Conservation (phyloP, 306 rosid species). For the Vachellia collinsii region DNA sequence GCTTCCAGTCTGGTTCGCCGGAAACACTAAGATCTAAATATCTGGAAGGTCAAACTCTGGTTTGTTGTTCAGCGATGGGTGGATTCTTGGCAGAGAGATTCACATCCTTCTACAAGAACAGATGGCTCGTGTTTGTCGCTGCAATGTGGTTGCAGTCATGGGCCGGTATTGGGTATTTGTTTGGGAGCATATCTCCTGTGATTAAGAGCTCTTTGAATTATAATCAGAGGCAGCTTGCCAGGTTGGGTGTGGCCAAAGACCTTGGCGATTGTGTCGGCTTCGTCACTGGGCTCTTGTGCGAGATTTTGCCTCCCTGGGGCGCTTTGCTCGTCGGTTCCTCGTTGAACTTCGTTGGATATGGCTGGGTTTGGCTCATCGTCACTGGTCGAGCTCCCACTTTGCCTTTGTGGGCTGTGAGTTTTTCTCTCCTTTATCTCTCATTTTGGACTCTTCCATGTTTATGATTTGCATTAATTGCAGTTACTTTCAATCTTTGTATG, state of each 20-base stretch:
- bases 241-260: slow-evolving; percentile 87
- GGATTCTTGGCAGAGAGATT: slow-evolving; percentile 48
- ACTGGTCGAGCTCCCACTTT: slow-evolving; percentile 56
- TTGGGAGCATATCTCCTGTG: slow-evolving; percentile 85
- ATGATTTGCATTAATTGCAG: neutral
- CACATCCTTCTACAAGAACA: slow-evolving; percentile 48
- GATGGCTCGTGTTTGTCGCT: slow-evolving; percentile 92
- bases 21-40: neutral
- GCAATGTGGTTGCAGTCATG: slow-evolving; percentile 99
- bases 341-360: slow-evolving; percentile 77
- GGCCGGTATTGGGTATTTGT: slow-evolving; percentile 87
- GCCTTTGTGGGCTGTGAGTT: slow-evolving; percentile 89
- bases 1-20: neutral
- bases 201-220: slow-evolving; percentile 70
- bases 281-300: slow-evolving; percentile 75
- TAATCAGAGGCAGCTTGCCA: slow-evolving; percentile 72
- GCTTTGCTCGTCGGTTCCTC: slow-evolving; percentile 71
- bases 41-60: neutral
- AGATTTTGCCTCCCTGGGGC: slow-evolving; percentile 78
- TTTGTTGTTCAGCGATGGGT: slow-evolving; percentile 41
- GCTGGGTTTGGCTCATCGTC: slow-evolving; percentile 83
- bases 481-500: slow-evolving; percentile 25
- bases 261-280: slow-evolving; percentile 86
- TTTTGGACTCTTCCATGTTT: neutral
- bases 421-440: neutral